Percentiles rank a stretch among this genome's conserved stretches.
Conservation (phyloP, 352 stramenopile species). For the Phytophthora citricola region DNA sequence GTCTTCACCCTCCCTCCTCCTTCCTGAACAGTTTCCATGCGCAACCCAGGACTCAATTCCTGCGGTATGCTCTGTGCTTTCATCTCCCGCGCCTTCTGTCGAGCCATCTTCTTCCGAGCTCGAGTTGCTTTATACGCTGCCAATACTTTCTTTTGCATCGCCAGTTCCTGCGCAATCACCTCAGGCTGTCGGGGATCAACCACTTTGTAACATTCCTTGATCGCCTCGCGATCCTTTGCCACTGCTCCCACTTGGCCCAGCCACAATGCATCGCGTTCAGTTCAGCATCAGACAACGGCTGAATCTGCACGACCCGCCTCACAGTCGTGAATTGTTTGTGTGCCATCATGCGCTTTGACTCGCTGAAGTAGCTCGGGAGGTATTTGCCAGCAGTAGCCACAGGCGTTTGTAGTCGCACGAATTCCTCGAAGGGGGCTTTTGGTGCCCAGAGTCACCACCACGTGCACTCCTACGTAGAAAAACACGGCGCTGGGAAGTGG, state of each 20-base stretch:
- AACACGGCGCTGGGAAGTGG: slow-evolving; percentile 4
- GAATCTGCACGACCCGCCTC: slow-evolving; percentile 53
- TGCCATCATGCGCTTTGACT: slow-evolving; percentile 16
- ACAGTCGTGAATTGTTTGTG: slow-evolving; percentile 51
- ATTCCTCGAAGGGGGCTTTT: slow-evolving; percentile 42
- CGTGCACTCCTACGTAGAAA: slow-evolving; percentile 34
- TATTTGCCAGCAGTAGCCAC: slow-evolving; percentile 56
- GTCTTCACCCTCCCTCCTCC: slow-evolving; percentile 32
- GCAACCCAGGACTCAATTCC: slow-evolving; percentile 20
- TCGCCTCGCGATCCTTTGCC: slow-evolving; percentile 60
- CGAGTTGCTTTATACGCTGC: slow-evolving; percentile 71
- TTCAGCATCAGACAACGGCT: slow-evolving; percentile 42
- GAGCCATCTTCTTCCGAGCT: slow-evolving; percentile 65
- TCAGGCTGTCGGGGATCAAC: slow-evolving; percentile 62
- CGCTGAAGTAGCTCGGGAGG: slow-evolving; percentile 43
- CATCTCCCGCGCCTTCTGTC: slow-evolving; percentile 58
- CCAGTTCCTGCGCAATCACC: slow-evolving; percentile 49
- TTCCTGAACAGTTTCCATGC: slow-evolving; percentile 78
- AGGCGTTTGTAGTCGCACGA: slow-evolving; percentile 40
- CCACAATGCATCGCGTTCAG: slow-evolving; percentile 47
- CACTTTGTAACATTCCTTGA: slow-evolving; percentile 75
- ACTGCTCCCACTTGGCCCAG: slow-evolving; percentile 53
- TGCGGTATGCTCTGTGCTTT: slow-evolving; percentile 34
- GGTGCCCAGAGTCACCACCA: slow-evolving; percentile 1
- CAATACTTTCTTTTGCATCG: slow-evolving; percentile 75